Conservation (phyloP, 495 filamentous ascomycete species). For the Podospora pseudocomata region DNA sequence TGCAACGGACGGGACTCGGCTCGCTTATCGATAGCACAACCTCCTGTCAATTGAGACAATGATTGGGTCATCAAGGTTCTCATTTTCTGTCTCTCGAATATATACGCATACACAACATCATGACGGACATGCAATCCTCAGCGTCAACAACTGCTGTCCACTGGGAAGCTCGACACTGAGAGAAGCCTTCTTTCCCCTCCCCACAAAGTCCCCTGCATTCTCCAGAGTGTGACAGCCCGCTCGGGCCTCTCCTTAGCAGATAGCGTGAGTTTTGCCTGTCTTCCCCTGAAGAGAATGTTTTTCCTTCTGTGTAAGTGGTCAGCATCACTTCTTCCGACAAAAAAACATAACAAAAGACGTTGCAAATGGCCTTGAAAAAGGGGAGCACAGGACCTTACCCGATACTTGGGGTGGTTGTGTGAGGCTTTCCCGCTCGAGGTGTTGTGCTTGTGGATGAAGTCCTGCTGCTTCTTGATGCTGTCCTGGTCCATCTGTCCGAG, state of each 20-base stretch:
- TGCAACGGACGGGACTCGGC: background rate
- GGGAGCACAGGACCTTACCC: conserved; percentile 32
- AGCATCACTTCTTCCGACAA: conserved; percentile 15
- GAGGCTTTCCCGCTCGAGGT: conserved; percentile 53
- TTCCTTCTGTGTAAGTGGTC: conserved; percentile 51
- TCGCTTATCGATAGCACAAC: conserved; percentile 14
- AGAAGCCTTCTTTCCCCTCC: conserved; percentile 7
- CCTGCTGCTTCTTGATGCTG: conserved; percentile 59
- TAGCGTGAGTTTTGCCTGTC: conserved; percentile 79
- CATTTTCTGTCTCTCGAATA: background rate
- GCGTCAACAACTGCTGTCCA: conserved; percentile 10
- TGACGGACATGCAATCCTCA: conserved; percentile 17
- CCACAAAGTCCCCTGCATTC: background rate
- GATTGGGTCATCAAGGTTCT: conserved; percentile 18
- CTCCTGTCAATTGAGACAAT: background rate
- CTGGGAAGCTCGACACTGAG: conserved; percentile 13
- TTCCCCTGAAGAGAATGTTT: conserved; percentile 83
- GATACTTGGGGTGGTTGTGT: conserved; percentile 62
- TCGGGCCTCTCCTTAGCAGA: conserved; percentile 55
- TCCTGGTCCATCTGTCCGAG: conserved; percentile 70
- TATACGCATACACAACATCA: conserved; percentile 8
- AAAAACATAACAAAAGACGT: conserved; percentile 5
- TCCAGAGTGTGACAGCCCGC: conserved; percentile 1
- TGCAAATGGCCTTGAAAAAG: background rate
- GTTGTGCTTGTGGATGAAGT: conserved; percentile 58